phyloP scores from a whole-genome alignment of 371 early-diverging fungal species.

The Mucor indicus region DNA sequence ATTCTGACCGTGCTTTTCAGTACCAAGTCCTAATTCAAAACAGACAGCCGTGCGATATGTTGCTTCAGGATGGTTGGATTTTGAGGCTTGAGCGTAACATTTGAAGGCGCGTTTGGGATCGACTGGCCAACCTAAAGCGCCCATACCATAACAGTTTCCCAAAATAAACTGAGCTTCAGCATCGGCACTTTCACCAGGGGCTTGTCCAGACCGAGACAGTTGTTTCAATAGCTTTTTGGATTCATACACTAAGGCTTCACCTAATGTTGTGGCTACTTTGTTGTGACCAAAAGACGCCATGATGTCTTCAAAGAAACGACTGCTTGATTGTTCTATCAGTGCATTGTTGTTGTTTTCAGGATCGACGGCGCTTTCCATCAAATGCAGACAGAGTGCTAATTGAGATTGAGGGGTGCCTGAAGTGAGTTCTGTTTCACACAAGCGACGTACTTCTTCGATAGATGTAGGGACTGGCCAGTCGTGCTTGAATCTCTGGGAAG shows the following conservation, averaged over 20 bases:
- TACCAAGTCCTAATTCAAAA: slow-evolving; percentile 92
- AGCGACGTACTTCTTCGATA: slow-evolving; percentile 16
- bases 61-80: slow-evolving; percentile 86
- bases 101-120: slow-evolving; percentile 88
- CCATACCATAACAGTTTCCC: slow-evolving; percentile 85
- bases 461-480: slow-evolving; percentile 26
- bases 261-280: slow-evolving; percentile 14
- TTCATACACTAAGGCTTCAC: slow-evolving; percentile 61
- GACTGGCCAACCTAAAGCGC: slow-evolving; percentile 67
- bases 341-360: too few species aligned
- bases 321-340: background rate
- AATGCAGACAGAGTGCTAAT: slow-evolving; percentile 17
- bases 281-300: background rate
- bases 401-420: slow-evolving; percentile 12
- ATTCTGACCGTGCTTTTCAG: slow-evolving; percentile 74
- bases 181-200: slow-evolving; percentile 57
- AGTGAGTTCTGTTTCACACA: slow-evolving; percentile 19
- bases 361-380: slow-evolving; percentile 23
- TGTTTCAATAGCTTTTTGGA: slow-evolving; percentile 71
- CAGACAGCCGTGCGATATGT: slow-evolving; percentile 96
- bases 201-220: slow-evolving; percentile 58
- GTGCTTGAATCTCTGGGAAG: slow-evolving; percentile 4
- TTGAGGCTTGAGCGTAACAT: slow-evolving; percentile 88
- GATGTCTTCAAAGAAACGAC: background rate
- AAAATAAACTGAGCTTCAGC: slow-evolving; percentile 91